Conservation (phyloP, 2,329 filamentous ascomycete species). For the Lecanosticta acicola region DNA sequence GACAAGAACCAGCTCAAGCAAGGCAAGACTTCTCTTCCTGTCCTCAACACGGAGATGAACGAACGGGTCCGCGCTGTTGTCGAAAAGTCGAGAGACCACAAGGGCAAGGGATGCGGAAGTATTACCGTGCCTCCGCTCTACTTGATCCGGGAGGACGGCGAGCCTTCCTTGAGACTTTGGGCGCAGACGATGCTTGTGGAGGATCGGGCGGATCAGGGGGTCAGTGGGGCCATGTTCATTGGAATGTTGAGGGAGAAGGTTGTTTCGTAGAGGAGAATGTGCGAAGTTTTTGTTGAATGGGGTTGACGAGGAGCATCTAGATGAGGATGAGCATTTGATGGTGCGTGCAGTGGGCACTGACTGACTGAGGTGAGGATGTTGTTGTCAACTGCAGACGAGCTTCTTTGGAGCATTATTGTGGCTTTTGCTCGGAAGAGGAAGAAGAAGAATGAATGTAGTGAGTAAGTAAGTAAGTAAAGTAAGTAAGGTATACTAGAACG, state of each 20-base stretch:
- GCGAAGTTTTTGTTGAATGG: too few species aligned
- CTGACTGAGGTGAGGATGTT: too few species aligned
- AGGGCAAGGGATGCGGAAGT: conserved; percentile 80
- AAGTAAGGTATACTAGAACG: too few species aligned
- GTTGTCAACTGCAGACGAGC: too few species aligned
- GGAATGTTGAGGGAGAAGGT: conserved; percentile 93
- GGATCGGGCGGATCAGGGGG: conserved; percentile 87
- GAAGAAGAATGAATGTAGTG: too few species aligned
- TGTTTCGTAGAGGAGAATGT: conserved; percentile 27
- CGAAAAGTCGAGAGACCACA: conserved; percentile 86
- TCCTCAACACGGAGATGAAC: conserved; percentile 93
- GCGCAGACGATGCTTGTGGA: conserved; percentile 93
- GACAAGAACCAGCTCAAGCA: conserved; percentile 82
- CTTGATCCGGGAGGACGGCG: conserved; percentile 88
- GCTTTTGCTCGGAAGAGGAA: too few species aligned
- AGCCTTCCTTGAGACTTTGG: conserved; percentile 92
- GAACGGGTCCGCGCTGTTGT: conserved; percentile 85
- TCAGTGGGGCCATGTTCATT: conserved; percentile 91
- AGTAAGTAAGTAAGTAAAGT: too few species aligned
- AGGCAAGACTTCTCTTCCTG: conserved; percentile 80
- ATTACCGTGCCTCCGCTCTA: conserved; percentile 92
- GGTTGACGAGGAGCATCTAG: too few species aligned
- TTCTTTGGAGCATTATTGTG: too few species aligned
- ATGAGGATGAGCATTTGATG: too few species aligned
- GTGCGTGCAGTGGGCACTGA: too few species aligned